These are phyloP conservation scores for Phytophthora pseudosyringae DNA, from an alignment of 352 stramenopile genomes.

Conservation along the genomic window DNA sequence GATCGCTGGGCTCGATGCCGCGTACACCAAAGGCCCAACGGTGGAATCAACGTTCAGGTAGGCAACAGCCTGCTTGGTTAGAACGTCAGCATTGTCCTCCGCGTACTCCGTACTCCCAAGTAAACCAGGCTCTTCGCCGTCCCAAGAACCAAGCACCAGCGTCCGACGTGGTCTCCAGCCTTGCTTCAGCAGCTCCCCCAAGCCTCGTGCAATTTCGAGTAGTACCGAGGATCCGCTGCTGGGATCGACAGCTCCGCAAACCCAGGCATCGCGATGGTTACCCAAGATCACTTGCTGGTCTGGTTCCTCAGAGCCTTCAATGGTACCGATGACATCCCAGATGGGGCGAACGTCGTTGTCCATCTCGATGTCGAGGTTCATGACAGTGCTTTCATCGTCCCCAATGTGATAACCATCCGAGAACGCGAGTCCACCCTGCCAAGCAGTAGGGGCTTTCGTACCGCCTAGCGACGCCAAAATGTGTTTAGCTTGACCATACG, in stretches of 20 bases:
- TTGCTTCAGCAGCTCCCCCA: constrained; percentile 60
- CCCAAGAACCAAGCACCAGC: constrained; percentile 79
- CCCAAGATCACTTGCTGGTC: constrained; percentile 77
- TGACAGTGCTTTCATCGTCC: constrained; percentile 50
- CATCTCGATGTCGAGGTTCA: constrained; percentile 68
- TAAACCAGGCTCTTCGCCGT: constrained; percentile 81
- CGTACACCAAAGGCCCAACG: constrained; percentile 58
- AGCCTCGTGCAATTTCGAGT: constrained; percentile 75
- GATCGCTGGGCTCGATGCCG: constrained; percentile 67
- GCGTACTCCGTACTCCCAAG: constrained; percentile 86
- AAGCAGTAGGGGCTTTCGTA: constrained; percentile 48
- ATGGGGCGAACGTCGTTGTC: constrained; percentile 77
- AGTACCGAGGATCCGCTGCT: constrained; percentile 81
- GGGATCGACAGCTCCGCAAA: constrained; percentile 87
- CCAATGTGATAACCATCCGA: constrained; percentile 69
- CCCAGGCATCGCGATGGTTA: constrained; percentile 92
- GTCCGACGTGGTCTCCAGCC: constrained; percentile 72
- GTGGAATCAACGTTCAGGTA: constrained; percentile 91
- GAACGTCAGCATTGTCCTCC: constrained; percentile 60
- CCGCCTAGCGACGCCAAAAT: constrained; percentile 70
- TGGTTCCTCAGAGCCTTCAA: constrained; percentile 53
- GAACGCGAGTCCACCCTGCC: constrained; percentile 63
- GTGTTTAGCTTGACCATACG: constrained; percentile 74
- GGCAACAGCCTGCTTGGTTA: constrained; percentile 66
- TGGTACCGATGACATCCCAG: constrained; percentile 89